Percentiles rank a stretch among this genome's conserved stretches.
These are phyloP conservation scores for Diaporthe capsici DNA, from an alignment of 2,329 filamentous ascomycete species.

Conservation along the genomic window DNA sequence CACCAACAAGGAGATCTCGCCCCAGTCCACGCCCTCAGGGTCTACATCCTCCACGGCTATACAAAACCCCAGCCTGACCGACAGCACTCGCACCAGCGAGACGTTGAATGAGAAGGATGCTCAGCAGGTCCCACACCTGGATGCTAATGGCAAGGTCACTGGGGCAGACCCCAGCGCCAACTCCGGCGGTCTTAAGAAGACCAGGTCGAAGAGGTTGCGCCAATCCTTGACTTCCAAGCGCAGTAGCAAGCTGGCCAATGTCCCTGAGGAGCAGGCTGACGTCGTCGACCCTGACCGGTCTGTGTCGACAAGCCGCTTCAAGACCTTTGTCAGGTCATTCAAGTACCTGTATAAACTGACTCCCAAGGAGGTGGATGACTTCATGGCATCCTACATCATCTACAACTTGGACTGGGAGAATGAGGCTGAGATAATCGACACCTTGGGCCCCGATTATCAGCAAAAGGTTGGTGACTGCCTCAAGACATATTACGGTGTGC, in stretches of 20 bases:
- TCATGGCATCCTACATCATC: constrained; percentile 70
- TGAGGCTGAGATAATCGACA: constrained; percentile 61
- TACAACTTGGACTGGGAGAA: constrained; percentile 70
- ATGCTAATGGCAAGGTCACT: neutral
- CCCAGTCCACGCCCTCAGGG: constrained; percentile 15
- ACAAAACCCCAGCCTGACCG: constrained; percentile 43
- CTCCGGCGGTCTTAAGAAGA: constrained; percentile 28
- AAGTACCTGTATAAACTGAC: constrained; percentile 63
- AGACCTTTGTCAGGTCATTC: constrained; percentile 65
- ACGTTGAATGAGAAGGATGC: constrained; percentile 50
- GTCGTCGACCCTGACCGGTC: constrained; percentile 56
- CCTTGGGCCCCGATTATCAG: constrained; percentile 64
- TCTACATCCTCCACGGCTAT: constrained; percentile 14
- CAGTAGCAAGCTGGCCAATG: constrained; percentile 31
- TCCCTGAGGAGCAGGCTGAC: constrained; percentile 19
- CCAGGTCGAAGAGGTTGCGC: constrained; percentile 23
- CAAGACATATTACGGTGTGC: constrained; percentile 65
- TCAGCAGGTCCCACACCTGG: constrained; percentile 38
- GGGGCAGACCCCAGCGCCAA: constrained; percentile 35
- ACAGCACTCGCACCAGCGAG: constrained; percentile 53
- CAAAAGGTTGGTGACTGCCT: constrained; percentile 65
- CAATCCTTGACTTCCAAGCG: constrained; percentile 28
- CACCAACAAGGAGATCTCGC: constrained; percentile 3
- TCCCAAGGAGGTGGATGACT: constrained; percentile 66
- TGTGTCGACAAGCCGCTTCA: constrained; percentile 62